Conservation (phyloP, 371 early-diverging fungal species). For the Paraphysoderma sedebokerense region DNA sequence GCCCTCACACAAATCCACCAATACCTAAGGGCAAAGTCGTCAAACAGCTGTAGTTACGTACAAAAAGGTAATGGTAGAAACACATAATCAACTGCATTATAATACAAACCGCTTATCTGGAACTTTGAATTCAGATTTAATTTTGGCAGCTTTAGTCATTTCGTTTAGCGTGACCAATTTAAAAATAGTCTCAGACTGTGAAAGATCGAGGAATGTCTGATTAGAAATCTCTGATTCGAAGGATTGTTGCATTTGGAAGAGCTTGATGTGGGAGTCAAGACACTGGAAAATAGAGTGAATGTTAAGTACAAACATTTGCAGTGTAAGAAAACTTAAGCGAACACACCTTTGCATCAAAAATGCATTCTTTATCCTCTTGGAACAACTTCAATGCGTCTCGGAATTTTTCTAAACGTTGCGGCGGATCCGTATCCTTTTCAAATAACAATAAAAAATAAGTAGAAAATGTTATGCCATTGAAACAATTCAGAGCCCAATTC, state of each 20-base stretch:
- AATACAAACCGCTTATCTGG: conserved; percentile 51
- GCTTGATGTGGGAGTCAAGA: conserved; percentile 50
- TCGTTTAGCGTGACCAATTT: conserved; percentile 58
- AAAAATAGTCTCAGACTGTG: conserved; percentile 69
- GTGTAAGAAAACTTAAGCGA: no score
- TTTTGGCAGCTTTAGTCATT: conserved; percentile 46
- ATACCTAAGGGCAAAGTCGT: conserved; percentile 24
- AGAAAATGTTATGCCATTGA: no score
- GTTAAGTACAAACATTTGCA: no score
- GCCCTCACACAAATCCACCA: conserved; percentile 77
- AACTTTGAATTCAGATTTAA: conserved; percentile 69
- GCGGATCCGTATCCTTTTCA: no score
- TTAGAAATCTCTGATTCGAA: conserved; percentile 48
- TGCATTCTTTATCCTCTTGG: conserved; percentile 45
- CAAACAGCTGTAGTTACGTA: background rate
- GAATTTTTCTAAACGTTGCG: conserved; percentile 48
- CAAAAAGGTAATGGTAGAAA: background rate
- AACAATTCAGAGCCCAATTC: no score
- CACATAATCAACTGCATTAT: background rate
- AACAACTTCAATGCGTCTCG: conserved; percentile 49
- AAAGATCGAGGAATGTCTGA: conserved; percentile 47
- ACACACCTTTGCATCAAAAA: conserved; percentile 64
- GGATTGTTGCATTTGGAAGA: conserved; percentile 50
- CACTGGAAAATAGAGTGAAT: no score
- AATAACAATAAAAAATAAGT: no score